Evolutionary conservation across 805 yeast species (phyloP), one percentile per base, ranked within the genome.

Genomic region (Candida xyloterini): DNA sequence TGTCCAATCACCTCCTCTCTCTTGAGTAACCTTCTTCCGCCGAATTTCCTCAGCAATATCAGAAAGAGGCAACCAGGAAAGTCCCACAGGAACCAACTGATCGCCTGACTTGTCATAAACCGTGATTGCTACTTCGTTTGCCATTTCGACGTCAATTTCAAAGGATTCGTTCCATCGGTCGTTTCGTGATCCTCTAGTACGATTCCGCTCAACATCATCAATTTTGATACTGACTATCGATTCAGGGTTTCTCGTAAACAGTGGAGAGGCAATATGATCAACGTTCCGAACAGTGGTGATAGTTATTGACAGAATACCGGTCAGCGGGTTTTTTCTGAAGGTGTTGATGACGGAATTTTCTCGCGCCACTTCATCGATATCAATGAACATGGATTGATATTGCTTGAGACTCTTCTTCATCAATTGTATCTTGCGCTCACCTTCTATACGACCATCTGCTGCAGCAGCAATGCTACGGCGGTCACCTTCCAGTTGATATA

Each of bases 41-140:
- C 99, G 86, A 40, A 91, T 75, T 52, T 93, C 98, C 67, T 93
- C 99, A 0, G 95, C 89, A 30, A 93, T 76, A 62, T 93, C 99
- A 3, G 95, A 81, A 21, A 93, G 70, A 26, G 91, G 75, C 20
- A 91, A 73, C 99, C 99, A 93, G 53, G 84, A 78, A 27, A 93
- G 72, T 7, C 95, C 99, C 7, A 93, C 96, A 0, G 99, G 98
- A 7, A 82, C 78, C 44, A 73, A 66, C 35, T 70, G 74, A 42
- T 71, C 78, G 27, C 85, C 85, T 10, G 74, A 68, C 51, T 81
- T 82, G 60, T 93, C 99, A 60, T 83, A 89, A 4, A 93, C 87
- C 2, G 90, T 78, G 42, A 93, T 70, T 55, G 90, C 96, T 30
- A 90, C 73, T 65, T 93, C 99, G 56, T 91, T 87, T 20, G 96